Conservation (phyloP, 768 basidiomycete genomes). For the Termitomyces sp. region DNA sequence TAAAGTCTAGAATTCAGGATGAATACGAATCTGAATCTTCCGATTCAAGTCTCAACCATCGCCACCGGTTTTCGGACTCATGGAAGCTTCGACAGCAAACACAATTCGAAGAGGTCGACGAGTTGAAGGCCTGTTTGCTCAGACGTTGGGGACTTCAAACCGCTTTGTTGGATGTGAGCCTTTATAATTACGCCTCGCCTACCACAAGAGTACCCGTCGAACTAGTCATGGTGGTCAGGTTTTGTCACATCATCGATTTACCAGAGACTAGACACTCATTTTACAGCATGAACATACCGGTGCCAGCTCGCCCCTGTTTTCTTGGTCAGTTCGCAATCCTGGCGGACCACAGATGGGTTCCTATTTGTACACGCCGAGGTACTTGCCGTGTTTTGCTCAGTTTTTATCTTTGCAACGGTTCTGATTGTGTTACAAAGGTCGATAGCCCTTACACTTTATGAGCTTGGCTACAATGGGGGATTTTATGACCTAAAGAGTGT, state of each 20-base stretch:
- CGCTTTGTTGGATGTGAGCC: conserved; percentile 4
- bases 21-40: not conserved
- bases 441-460: not conserved
- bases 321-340: not conserved
- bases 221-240: conserved; percentile 11
- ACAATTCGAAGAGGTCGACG: not conserved
- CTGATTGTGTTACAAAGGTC: conserved; percentile 1
- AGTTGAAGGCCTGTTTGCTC: not conserved
- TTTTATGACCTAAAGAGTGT: not conserved
- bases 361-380: not conserved
- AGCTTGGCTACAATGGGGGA: not conserved
- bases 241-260: not conserved
- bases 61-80: not conserved
- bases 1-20: not conserved
- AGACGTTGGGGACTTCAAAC: not conserved
- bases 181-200: conserved; percentile 5
- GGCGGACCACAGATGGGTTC: not conserved
- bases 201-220: conserved; percentile 4
- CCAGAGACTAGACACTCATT: not conserved
- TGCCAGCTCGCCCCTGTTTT: not conserved
- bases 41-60: no score
- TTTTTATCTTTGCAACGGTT: not conserved
- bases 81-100: not conserved
- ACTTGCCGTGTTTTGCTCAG: not conserved
- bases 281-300: not conserved